Percentiles rank a stretch among this genome's conserved stretches.
Evolutionary conservation across 192 early-diverging fungal genomes (phyloP).

Genomic region (Linnemannia elongata): DNA sequence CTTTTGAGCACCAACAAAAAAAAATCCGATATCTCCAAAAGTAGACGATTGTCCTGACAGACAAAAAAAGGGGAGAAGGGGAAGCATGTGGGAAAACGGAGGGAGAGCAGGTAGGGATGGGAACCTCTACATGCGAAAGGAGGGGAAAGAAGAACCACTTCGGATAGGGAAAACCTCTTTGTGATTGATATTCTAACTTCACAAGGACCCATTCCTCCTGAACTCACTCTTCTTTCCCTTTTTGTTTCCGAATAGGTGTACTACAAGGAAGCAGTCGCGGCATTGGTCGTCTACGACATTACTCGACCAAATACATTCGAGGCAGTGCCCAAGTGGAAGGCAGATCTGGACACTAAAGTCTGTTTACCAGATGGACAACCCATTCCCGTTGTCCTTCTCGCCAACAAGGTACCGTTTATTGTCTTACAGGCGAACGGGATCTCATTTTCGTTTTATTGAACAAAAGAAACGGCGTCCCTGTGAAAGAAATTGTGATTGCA

Average conservation of each 20-base stretch:
- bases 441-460: neutral
- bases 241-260: constrained; percentile 57
- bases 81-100: neutral
- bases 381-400: constrained; percentile 69
- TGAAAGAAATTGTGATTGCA: neutral
- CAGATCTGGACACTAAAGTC: constrained; percentile 70
- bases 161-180: neutral
- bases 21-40: neutral
- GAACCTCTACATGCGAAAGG: no score
- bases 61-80: neutral
- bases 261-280: constrained; percentile 72
- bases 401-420: constrained; percentile 64
- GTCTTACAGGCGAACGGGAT: neutral
- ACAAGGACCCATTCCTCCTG: neutral
- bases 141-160: neutral
- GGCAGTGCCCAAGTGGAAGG: constrained; percentile 69
- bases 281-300: constrained; percentile 71
- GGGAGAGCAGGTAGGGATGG: neutral
- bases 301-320: constrained; percentile 71
- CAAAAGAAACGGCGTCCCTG: neutral
- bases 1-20: neutral
- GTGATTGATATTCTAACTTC: neutral
- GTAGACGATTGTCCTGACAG: neutral
- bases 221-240: no score
- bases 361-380: constrained; percentile 66